These are phyloP conservation scores for Pezicula radicicola DNA, from an alignment of 2,329 filamentous ascomycete species.

Conservation along the genomic window DNA sequence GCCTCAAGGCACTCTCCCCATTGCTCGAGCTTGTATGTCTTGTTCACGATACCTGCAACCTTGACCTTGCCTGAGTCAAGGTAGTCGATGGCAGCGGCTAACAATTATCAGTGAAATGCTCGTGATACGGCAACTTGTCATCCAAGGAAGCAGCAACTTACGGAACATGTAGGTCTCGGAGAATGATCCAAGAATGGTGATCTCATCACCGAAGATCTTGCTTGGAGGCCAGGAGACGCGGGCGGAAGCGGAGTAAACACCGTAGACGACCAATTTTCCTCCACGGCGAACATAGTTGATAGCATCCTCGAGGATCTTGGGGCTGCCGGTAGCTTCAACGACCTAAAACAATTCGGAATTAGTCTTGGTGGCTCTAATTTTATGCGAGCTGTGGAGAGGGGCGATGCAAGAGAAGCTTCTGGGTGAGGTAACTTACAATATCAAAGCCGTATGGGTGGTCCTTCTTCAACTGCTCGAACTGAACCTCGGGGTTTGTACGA, in stretches of 20 bases:
- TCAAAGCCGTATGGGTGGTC: slow-evolving; percentile 73
- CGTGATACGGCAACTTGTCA: slow-evolving; percentile 26
- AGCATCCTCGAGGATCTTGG: slow-evolving; percentile 66
- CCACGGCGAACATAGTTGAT: slow-evolving; percentile 71
- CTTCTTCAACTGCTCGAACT: slow-evolving; percentile 59
- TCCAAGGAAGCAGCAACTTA: slow-evolving; percentile 24
- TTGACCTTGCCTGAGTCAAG: slow-evolving; percentile 58
- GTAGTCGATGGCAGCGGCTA: slow-evolving; percentile 52
- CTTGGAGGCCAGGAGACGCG: slow-evolving; percentile 66
- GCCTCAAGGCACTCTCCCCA: slow-evolving; percentile 68
- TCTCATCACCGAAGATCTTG: slow-evolving; percentile 67
- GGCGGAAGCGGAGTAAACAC: slow-evolving; percentile 60
- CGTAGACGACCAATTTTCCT: slow-evolving; percentile 70
- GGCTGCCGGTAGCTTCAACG: slow-evolving; percentile 67
- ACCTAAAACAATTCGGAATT: slow-evolving; percentile 32
- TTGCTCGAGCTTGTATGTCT: slow-evolving; percentile 70
- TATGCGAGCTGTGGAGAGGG: no score
- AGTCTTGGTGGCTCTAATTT: background rate
- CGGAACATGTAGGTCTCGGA: slow-evolving; percentile 72
- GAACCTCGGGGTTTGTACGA: slow-evolving; percentile 50
- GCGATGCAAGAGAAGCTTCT: no score
- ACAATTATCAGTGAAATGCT: background rate
- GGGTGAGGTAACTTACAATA: slow-evolving; percentile 3
- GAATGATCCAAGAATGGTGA: slow-evolving; percentile 71
- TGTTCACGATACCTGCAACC: slow-evolving; percentile 69